Base-by-base conservation (phyloP, 192 early-diverging fungal species). In the Umbelopsis ramanniana region DNA sequence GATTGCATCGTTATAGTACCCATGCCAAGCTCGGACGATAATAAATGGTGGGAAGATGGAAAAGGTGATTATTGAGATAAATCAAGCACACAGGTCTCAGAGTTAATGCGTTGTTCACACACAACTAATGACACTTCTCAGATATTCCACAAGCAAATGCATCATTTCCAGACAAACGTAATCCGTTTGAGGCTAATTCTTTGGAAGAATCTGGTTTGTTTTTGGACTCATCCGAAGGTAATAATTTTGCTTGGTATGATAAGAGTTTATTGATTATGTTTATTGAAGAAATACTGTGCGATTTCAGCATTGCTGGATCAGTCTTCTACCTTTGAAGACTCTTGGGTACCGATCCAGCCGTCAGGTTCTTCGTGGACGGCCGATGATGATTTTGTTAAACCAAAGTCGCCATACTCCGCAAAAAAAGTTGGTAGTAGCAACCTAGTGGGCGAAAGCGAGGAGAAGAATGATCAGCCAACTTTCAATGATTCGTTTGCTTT, bases 11-110 rank as follows among this genome's bases (percentile, higher is more conserved):
- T 52, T 37, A 46, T 68, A 85, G 85, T 76, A 6, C 87, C 83
- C 9, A 76, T 78, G 52, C 87, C 87, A 24, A 88, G 87, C 40
- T 84, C 87, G 12, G 83, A 84, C 3, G 48, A 35, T 3, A 74
- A 78, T 23, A 81, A 85, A 48, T 89, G 87, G 87, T 89, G 87
- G 87, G 82, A 85, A 23, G 78, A 83, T 22, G 74, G 70, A 14
- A 55, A 17, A 46, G 57, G 78, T 77, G 67, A 60, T 22, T 68
- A 3, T 21, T 68, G 22, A 23, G 38, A 4, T 47, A 45, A 29
- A 5, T 46, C 11, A 43, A 50, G 29, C 33, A 17, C 23, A 29
- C 46, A 2, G 46, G 45, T 6, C 7, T 47, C 8, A 19, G 46
- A 21, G 46, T 15, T 3, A 29, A 29, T 47, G 68, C 38, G 40